Percentiles rank a stretch among this genome's conserved stretches.
phyloP scores from a whole-genome alignment of 2,329 filamentous ascomycete genomes.

The Fusarium anguioides region DNA sequence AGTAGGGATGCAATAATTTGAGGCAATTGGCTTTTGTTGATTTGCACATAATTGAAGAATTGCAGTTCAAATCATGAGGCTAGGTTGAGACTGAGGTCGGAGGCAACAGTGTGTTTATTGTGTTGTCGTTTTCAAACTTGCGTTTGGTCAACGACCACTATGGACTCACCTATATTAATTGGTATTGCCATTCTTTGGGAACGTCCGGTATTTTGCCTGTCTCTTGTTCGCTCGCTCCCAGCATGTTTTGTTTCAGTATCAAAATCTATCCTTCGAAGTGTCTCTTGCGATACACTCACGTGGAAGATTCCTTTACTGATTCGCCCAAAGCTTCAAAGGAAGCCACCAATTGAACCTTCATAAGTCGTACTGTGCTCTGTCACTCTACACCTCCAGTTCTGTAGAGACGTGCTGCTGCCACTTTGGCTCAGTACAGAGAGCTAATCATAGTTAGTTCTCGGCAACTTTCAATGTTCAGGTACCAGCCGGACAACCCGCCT shows the following conservation, averaged over 20 bases:
- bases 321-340: slow-evolving; percentile 26
- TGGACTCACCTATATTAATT: neutral
- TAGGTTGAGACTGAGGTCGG: no score
- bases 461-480: slow-evolving; percentile 35
- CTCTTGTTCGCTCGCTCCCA: slow-evolving; percentile 1
- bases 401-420: slow-evolving; percentile 25
- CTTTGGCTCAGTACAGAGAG: slow-evolving; percentile 10
- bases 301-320: slow-evolving; percentile 36
- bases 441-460: slow-evolving; percentile 32
- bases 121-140: no score
- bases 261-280: slow-evolving; percentile 13
- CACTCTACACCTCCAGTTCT: slow-evolving; percentile 25
- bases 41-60: neutral
- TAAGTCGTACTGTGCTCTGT: slow-evolving; percentile 25
- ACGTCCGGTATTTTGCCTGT: slow-evolving; percentile 16
- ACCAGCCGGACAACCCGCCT: slow-evolving; percentile 22
- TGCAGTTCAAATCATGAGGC: neutral
- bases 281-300: slow-evolving; percentile 36
- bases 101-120: no score
- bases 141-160: no score
- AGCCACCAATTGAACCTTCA: slow-evolving; percentile 29
- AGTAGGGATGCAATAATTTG: neutral
- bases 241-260: neutral
- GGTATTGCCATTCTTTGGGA: neutral
- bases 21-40: neutral